phyloP scores from a whole-genome alignment of 2,329 filamentous ascomycete species.

The Pseudopyricularia cyperi region DNA sequence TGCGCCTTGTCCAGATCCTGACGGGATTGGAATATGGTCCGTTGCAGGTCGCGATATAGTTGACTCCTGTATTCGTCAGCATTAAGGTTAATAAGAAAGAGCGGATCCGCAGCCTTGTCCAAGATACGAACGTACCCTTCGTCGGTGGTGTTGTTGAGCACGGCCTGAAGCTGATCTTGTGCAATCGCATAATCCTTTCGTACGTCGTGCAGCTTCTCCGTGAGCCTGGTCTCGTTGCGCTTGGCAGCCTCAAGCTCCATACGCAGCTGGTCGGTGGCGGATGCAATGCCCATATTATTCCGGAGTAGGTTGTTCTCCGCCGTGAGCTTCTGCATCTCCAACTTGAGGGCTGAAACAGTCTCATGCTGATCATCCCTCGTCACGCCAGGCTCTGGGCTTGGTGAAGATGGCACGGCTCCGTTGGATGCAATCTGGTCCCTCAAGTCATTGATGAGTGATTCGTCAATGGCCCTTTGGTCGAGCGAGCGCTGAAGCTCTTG shows the following conservation, averaged over 20 bases:
- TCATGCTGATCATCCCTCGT: background rate
- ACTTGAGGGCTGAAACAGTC: slow-evolving; percentile 12
- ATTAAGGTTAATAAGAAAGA: slow-evolving; percentile 24
- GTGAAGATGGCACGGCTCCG: slow-evolving; percentile 12
- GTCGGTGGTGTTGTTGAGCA: slow-evolving; percentile 35
- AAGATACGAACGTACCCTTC: slow-evolving; percentile 38
- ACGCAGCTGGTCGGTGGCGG: slow-evolving; percentile 40
- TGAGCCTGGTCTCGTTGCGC: slow-evolving; percentile 34
- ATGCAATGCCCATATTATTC: slow-evolving; percentile 37
- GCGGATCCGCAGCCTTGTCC: slow-evolving; percentile 16
- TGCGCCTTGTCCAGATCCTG: slow-evolving; percentile 34
- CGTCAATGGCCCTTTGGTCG: slow-evolving; percentile 31
- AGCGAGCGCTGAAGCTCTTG: slow-evolving; percentile 21
- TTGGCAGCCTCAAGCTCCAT: slow-evolving; percentile 42
- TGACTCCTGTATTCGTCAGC: slow-evolving; percentile 34
- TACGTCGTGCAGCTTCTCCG: slow-evolving; percentile 40
- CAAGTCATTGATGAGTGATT: slow-evolving; percentile 42
- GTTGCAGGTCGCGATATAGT: slow-evolving; percentile 37
- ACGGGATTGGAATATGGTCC: slow-evolving; percentile 28
- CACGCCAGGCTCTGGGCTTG: background rate
- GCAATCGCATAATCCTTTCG: slow-evolving; percentile 44
- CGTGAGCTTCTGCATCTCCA: slow-evolving; percentile 45
- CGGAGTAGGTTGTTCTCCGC: slow-evolving; percentile 48
- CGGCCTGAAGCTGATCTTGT: slow-evolving; percentile 42
- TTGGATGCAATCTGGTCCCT: slow-evolving; percentile 39